Conservation (phyloP, 768 basidiomycete genomes). For the Polyporus arcularius region DNA sequence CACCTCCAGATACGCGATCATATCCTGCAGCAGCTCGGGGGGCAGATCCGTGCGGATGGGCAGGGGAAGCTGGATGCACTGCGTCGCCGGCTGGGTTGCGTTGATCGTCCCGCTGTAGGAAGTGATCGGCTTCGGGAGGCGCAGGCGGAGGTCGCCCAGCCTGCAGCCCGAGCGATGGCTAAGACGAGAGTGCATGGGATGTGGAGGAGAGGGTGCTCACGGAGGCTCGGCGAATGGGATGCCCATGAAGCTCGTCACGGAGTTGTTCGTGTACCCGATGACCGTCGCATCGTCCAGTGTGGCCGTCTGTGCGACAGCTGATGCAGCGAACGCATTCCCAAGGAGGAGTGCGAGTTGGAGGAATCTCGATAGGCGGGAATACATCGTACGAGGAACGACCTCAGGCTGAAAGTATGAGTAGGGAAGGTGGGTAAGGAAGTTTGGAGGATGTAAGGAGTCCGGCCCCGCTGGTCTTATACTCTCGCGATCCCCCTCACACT, state of each 20-base stretch:
- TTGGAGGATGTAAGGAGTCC: too few relatives aligned
- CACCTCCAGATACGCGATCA: too few relatives aligned
- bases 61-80: conserved; percentile 12
- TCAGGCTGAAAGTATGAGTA: too few relatives aligned
- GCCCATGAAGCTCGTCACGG: conserved; percentile 23
- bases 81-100: conserved; percentile 10
- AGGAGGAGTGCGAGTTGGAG: too few relatives aligned
- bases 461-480: too few relatives aligned
- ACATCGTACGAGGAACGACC: too few relatives aligned
- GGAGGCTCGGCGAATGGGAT: conserved; percentile 27
- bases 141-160: conserved; percentile 3
- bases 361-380: too few relatives aligned
- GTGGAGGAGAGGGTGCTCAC: conserved; percentile 37
- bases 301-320: too few relatives aligned
- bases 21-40: neutral
- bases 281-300: conserved; percentile 27
- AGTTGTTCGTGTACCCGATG: conserved; percentile 12
- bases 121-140: neutral
- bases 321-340: too few relatives aligned
- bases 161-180: neutral
- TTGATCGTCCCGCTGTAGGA: neutral
- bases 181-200: neutral
- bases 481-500: too few relatives aligned
- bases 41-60: neutral
- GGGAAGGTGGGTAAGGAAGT: too few relatives aligned